Percentiles rank a stretch among this genome's conserved stretches.
phyloP scores from a whole-genome alignment of 768 basidiomycete genomes.

The Gymnopilus junonius region DNA sequence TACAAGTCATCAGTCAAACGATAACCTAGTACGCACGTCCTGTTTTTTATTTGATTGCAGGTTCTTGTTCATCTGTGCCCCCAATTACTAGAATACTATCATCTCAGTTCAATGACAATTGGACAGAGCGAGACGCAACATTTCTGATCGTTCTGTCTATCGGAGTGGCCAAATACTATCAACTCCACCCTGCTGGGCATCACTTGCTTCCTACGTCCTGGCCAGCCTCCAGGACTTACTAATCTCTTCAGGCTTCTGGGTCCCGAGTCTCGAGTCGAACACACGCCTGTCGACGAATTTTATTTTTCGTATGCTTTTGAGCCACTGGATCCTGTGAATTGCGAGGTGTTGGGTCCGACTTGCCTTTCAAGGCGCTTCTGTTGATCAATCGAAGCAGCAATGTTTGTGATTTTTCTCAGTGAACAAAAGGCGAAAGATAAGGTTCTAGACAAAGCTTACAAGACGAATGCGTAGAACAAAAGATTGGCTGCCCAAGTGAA shows the following conservation, averaged over 20 bases:
- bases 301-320: background rate
- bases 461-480: background rate
- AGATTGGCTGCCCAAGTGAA: background rate
- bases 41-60: background rate
- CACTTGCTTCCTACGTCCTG: background rate
- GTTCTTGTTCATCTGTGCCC: too few relatives aligned
- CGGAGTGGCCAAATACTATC: background rate
- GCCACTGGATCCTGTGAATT: background rate
- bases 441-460: background rate
- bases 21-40: background rate
- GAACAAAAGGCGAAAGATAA: background rate
- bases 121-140: slow-evolving; percentile 2
- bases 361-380: background rate
- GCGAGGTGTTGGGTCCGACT: background rate
- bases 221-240: background rate
- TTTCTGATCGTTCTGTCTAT: background rate
- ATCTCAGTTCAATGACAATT: slow-evolving; percentile 3
- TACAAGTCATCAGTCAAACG: background rate
- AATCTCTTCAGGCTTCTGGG: background rate
- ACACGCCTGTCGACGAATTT: slow-evolving; percentile 4
- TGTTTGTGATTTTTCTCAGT: slow-evolving; percentile 1
- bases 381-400: slow-evolving; percentile 4
- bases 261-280: background rate
- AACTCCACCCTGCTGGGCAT: background rate
- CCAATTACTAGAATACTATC: background rate